Conservation (phyloP, 169 alveolate species). For the Cyclospora cayetanensis region DNA sequence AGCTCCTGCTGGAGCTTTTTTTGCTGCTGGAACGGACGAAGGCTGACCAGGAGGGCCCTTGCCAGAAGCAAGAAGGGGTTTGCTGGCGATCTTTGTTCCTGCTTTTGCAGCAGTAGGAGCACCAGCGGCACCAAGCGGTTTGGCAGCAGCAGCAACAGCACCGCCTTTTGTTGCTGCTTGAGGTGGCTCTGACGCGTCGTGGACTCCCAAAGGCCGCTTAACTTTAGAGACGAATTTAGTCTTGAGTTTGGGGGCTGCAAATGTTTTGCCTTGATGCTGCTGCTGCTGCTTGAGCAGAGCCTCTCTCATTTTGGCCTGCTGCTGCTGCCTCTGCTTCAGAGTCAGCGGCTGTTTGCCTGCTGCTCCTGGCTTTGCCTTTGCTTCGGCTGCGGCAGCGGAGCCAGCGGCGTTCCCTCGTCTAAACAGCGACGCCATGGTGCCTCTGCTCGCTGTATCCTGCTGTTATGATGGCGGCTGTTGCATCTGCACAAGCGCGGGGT, state of each 20-base stretch:
- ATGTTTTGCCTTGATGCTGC: conserved; percentile 22
- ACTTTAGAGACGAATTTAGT: neutral
- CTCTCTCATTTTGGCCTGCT: neutral
- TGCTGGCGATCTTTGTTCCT: too few species aligned
- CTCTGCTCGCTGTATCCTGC: neutral
- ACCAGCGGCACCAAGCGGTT: too few species aligned
- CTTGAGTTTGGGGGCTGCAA: conserved; percentile 1
- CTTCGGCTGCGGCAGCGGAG: conserved; percentile 43
- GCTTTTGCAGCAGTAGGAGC: too few species aligned
- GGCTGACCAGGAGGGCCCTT: too few species aligned
- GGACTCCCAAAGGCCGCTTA: neutral
- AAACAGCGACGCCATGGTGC: neutral
- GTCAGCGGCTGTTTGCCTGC: neutral
- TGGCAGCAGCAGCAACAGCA: too few species aligned
- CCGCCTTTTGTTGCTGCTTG: conserved; percentile 17
- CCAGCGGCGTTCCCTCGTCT: neutral
- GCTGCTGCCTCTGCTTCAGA: conserved; percentile 7
- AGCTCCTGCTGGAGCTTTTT: neutral
- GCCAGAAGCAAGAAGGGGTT: too few species aligned
- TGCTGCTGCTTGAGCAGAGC: conserved; percentile 27
- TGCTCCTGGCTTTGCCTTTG: conserved; percentile 4
- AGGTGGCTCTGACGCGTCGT: neutral
- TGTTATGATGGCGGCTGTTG: neutral
- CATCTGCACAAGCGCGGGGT: too few species aligned
- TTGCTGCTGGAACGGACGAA: neutral